These are phyloP conservation scores for Suhomyces sp. DNA, from an alignment of 805 yeast genomes.

Conservation along the genomic window DNA sequence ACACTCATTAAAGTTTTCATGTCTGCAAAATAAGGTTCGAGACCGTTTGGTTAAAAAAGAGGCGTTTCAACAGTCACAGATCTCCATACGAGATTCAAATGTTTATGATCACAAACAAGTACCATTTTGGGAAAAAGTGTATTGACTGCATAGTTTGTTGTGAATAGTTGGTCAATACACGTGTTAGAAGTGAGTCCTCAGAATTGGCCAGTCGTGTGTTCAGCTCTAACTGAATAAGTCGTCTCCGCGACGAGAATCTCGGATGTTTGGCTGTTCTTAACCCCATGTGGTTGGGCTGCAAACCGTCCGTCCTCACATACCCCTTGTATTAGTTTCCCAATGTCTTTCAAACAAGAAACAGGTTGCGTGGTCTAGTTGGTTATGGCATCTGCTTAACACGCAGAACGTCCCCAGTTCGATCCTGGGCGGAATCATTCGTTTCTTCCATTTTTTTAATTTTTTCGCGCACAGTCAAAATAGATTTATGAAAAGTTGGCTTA, in stretches of 20 bases:
- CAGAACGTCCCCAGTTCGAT: slow-evolving; percentile 99
- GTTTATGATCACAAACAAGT: not conserved
- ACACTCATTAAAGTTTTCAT: not conserved
- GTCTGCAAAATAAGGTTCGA: not conserved
- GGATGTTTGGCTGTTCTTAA: no score
- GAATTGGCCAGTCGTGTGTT: no score
- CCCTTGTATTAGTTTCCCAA: not conserved
- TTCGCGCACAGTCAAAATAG: not conserved
- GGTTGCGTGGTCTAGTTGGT: slow-evolving; percentile 99
- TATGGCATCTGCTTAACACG: slow-evolving; percentile 99
- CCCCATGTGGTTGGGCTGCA: not conserved
- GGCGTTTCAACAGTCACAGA: not conserved
- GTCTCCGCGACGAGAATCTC: no score
- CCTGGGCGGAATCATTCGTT: slow-evolving; percentile 94
- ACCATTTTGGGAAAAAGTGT: not conserved
- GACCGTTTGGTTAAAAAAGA: not conserved
- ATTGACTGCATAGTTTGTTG: not conserved
- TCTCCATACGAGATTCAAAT: no score
- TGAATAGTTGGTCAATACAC: not conserved
- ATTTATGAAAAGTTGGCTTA: not conserved
- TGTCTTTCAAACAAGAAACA: slow-evolving; percentile 6
- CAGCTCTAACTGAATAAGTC: no score
- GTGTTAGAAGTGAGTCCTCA: not conserved
- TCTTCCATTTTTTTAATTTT: not conserved
- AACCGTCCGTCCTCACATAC: not conserved